Base-by-base conservation (phyloP, 169 alveolate species). In the Besnoitia besnoiti region DNA sequence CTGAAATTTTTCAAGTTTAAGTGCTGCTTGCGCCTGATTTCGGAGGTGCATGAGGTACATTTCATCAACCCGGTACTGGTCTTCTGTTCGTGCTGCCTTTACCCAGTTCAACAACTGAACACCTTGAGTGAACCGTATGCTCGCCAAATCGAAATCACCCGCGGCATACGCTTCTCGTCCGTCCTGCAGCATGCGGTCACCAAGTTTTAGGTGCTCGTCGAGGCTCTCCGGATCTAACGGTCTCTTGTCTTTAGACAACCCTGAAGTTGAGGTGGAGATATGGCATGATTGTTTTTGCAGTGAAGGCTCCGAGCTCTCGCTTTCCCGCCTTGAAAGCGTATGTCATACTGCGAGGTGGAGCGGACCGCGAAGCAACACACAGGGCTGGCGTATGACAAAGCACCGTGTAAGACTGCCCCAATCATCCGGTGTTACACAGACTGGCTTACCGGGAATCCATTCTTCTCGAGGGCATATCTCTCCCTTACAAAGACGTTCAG, bases 381-480 rank as follows among this genome's bases (percentile, higher is more conserved):
- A 51, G 62, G 12, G 12, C 21, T 12, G 12, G n/a, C n/a, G n/a
- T n/a, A n/a, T n/a, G n/a, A n/a, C n/a, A n/a, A n/a, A n/a, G n/a
- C n/a, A n/a, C n/a, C n/a, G n/a, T n/a, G 24, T 33, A 35, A 39
- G 14, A 39, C 24, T 73, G 40, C 49, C 46, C 0, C n/a, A 73
- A 40, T 24, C 35, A 79, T 12, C 35, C 39, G 21, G 33, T 3
- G 62, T 7, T 21, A 21, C 39, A 59, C 24, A n/a, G 73, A 46
- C 46, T 27, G 39, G 73, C 84, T n/a, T 85, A 91, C 94, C 94
- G 0, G 94, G 94, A 0, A 91, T 50, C 94, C 94, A 91, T 49
- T 91, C 94, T 0, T 91, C 92, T 49, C 94, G 84, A 14, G 94
- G 94, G 75, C 92, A 88, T 33, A 91, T 91, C 51, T 91, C 94